Base-by-base conservation (phyloP, 345 rosid genomes). In the Camelina hispida region DNA sequence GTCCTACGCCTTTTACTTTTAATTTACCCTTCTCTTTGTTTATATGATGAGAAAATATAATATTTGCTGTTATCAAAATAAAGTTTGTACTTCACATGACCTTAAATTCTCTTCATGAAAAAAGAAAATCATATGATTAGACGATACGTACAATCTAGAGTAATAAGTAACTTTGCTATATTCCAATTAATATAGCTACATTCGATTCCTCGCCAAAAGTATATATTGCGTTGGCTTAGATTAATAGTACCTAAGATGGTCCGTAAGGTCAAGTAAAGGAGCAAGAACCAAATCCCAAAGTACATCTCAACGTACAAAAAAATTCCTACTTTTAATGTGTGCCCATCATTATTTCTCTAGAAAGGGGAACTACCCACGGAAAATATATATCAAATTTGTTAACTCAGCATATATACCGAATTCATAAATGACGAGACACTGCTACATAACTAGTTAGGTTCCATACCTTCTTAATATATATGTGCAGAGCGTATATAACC, bases 281-380 rank as follows among this genome's bases (percentile, higher is more conserved):
- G 28, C 47, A 68, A 61, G 62, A 68, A 76, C 69, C 69, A 55
- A 61, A 60, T 60, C 68, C 44, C 62, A 22, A 48, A 61, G 74
- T 68, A 61, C 79, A 60, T 68, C 9, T 68, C 9, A 38, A 25
- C 61, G 68, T 75, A 67, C 62, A 25, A 18, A 52, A 52, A 54
- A 40, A 6, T 13, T 1, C 44, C 23, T 42, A 9, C 8, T 62
- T 52, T 67, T 38, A 17, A 14, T 73, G 38, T 64, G 38, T 37
- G 38, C 47, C 53, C 71, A 46, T 44, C 47, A 64, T 44, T 44
- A 44, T 17, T 63, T 73, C 25, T 63, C 63, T 73, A 2, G 38
- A 32, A 73, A 64, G n/a, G 37, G 8, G 6, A 73, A 37, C 75
- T n/a, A 71, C 52, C 22, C 25, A 20, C 8, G 18, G 6, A 42